These are phyloP conservation scores for Jamesozyma lodderae DNA, from an alignment of 805 yeast species.

Conservation along the genomic window DNA sequence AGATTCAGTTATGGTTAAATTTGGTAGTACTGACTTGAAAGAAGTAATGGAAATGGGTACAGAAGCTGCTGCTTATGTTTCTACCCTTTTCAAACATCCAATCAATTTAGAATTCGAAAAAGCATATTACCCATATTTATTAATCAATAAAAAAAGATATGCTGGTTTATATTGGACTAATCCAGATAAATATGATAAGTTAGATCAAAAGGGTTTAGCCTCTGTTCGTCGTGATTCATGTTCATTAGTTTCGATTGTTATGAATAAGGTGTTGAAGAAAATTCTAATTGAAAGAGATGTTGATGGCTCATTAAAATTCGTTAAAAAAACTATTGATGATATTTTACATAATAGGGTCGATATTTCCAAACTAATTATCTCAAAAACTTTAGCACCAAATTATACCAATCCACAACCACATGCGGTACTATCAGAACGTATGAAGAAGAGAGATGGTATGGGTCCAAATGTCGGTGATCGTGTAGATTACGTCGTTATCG, in stretches of 20 bases:
- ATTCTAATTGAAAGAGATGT: conserved; percentile 86
- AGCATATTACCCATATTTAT: conserved; percentile 86
- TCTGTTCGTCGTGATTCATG: conserved; percentile 98
- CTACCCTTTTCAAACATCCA: conserved; percentile 70
- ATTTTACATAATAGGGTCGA: conserved; percentile 85
- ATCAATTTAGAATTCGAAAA: conserved; percentile 94
- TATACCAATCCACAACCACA: conserved; percentile 97
- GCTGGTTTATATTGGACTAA: conserved; percentile 97
- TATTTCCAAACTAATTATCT: conserved; percentile 84
- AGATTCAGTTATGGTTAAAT: conserved; percentile 98
- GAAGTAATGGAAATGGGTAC: conserved; percentile 88
- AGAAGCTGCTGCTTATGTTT: conserved; percentile 87
- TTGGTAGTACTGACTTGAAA: conserved; percentile 71
- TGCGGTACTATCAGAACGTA: conserved; percentile 89
- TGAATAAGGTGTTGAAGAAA: conserved; percentile 78
- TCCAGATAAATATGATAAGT: conserved; percentile 85
- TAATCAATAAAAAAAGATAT: conserved; percentile 92
- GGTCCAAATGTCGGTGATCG: conserved; percentile 97
- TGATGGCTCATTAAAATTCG: conserved; percentile 72
- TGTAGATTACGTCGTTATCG: conserved; percentile 91
- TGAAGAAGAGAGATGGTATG: conserved; percentile 94
- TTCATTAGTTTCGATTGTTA: conserved; percentile 85
- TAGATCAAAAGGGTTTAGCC: conserved; percentile 98
- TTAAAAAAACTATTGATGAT: conserved; percentile 81
- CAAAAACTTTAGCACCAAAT: conserved; percentile 86